Conservation (phyloP, 345 rosid species). For the Psidium guajava region DNA sequence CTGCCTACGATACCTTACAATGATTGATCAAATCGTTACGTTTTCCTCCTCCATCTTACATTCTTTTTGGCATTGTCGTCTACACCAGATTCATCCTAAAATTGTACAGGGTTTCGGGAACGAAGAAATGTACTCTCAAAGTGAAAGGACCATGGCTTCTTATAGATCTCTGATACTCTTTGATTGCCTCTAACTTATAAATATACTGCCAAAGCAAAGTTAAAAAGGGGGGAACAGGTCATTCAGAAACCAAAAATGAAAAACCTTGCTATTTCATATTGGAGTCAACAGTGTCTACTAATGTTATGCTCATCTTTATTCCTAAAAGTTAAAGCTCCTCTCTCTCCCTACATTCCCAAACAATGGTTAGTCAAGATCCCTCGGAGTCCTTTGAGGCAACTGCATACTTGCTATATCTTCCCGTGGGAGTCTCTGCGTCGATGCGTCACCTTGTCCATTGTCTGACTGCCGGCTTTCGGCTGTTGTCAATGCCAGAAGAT, state of each 20-base stretch:
- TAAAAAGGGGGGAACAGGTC: neutral
- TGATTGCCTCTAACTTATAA: neutral
- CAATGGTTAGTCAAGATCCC: slow-evolving; percentile 7
- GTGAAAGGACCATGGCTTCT: neutral
- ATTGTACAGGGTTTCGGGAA: neutral
- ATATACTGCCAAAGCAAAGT: neutral
- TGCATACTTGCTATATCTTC: slow-evolving; percentile 69
- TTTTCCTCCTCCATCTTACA: neutral
- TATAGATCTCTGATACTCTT: neutral
- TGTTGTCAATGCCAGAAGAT: slow-evolving; percentile 36
- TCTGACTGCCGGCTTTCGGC: slow-evolving; percentile 11
- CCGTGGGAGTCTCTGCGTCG: slow-evolving; percentile 27
- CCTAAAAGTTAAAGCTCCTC: neutral
- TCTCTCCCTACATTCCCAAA: neutral
- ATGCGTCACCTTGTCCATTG: slow-evolving; percentile 4
- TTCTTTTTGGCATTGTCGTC: neutral
- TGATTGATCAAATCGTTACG: neutral
- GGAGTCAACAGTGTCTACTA: neutral
- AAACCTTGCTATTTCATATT: neutral
- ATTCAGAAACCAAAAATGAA: neutral
- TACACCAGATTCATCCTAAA: neutral
- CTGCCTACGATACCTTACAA: neutral
- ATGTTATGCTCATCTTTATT: neutral
- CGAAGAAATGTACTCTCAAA: neutral
- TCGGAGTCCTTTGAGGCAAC: slow-evolving; percentile 36